Conservation (phyloP, 1,284 basidiomycete species). For the Volvariella volvacea region DNA sequence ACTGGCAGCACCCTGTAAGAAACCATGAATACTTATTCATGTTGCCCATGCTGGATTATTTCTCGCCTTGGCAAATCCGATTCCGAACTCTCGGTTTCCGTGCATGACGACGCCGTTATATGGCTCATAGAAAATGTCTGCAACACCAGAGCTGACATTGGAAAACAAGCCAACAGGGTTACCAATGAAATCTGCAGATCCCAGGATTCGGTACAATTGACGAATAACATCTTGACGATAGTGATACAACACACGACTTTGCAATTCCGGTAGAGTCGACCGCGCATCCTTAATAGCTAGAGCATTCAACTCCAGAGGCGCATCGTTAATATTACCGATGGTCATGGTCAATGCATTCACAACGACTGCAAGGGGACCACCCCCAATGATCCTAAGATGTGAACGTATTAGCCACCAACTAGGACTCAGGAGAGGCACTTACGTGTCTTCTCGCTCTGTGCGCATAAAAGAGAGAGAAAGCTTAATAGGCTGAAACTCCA, state of each 20-base stretch:
- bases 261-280: conserved; percentile 78
- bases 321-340: conserved; percentile 95
- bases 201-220: conserved; percentile 94
- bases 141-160: conserved; percentile 98
- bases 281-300: conserved; percentile 95
- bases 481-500: conserved; percentile 95
- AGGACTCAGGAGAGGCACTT: conserved; percentile 19
- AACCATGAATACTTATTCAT: no score
- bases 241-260: conserved; percentile 84
- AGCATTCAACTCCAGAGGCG: conserved; percentile 93
- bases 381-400: conserved; percentile 60
- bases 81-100: conserved; percentile 91
- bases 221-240: conserved; percentile 93
- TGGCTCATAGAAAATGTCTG: conserved; percentile 98
- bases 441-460: conserved; percentile 93
- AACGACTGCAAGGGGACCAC: conserved; percentile 91
- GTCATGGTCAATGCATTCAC: conserved; percentile 97
- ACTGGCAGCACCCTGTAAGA: conserved; percentile 89
- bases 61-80: conserved; percentile 93
- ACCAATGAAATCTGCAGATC: conserved; percentile 92
- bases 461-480: conserved; percentile 96
- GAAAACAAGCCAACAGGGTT: conserved; percentile 97
- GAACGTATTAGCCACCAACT: conserved; percentile 3
- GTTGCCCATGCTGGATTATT: no score
- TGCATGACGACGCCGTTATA: conserved; percentile 98